Percentiles rank a stretch among this genome's conserved stretches.
Evolutionary conservation across 257 asterid genomes (phyloP).

Genomic region (Phtheirospermum japonicum): DNA sequence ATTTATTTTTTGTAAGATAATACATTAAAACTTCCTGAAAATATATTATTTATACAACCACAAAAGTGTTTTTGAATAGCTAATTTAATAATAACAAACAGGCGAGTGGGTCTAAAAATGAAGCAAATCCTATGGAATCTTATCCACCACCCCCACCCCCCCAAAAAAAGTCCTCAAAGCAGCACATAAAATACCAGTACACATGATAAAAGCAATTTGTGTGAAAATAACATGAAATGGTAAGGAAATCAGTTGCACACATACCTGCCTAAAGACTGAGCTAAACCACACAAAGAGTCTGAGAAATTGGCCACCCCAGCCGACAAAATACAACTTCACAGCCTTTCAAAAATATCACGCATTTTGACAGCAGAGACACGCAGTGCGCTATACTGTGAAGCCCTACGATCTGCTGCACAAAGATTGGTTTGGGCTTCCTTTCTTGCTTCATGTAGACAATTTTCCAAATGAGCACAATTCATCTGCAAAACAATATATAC

Average conservation of each 20-base stretch:
- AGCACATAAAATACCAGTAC: no score
- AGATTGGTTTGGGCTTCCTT: constrained; percentile 96
- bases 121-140: background rate
- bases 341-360: constrained; percentile 78
- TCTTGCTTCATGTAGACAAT: constrained; percentile 92
- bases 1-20: background rate
- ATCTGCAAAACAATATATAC: constrained; percentile 47
- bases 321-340: constrained; percentile 71
- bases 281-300: constrained; percentile 63
- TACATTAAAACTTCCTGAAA: background rate
- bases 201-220: no score
- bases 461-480: constrained; percentile 96
- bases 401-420: constrained; percentile 90
- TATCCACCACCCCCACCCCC: no score
- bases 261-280: constrained; percentile 77
- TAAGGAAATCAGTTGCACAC: constrained; percentile 9
- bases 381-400: constrained; percentile 76
- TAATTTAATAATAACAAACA: background rate
- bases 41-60: background rate
- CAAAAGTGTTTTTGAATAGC: background rate
- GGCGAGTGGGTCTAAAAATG: background rate
- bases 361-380: constrained; percentile 90
- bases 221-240: background rate
- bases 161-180: no score
- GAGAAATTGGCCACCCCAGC: constrained; percentile 54